Conservation (phyloP, 495 filamentous ascomycete species). For the Extremus antarcticus region DNA sequence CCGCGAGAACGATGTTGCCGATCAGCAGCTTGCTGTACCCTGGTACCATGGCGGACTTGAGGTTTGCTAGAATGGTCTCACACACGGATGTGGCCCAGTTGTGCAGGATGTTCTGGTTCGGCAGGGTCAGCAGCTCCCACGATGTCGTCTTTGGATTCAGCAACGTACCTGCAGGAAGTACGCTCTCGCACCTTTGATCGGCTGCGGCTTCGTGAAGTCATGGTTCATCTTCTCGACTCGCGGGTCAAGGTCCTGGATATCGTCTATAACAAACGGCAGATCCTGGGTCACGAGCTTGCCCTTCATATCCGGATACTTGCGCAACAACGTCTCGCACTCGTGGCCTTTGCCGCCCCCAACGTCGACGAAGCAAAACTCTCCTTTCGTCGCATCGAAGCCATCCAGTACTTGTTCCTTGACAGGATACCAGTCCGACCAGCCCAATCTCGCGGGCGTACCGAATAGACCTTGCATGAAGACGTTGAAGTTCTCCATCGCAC, state of each 20-base stretch:
- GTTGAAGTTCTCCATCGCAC: slow-evolving; percentile 7
- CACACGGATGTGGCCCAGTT: slow-evolving; percentile 2
- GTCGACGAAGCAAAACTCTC: slow-evolving; percentile 7
- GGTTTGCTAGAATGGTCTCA: slow-evolving; percentile 4
- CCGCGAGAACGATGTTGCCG: slow-evolving; percentile 11
- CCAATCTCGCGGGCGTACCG: slow-evolving; percentile 1
- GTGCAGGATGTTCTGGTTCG: slow-evolving; percentile 9
- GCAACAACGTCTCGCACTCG: slow-evolving; percentile 3
- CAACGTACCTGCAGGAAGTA: slow-evolving; percentile 7
- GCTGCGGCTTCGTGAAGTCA: slow-evolving; percentile 14
- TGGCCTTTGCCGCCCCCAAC: slow-evolving; percentile 16
- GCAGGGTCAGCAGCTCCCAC: slow-evolving; percentile 4
- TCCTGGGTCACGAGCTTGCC: slow-evolving; percentile 9
- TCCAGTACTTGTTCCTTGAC: slow-evolving; percentile 1
- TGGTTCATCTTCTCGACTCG: slow-evolving; percentile 6
- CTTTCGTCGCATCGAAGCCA: neutral
- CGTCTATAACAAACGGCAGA: slow-evolving; percentile 13
- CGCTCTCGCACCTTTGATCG: slow-evolving; percentile 10
- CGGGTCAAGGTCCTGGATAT: slow-evolving; percentile 9
- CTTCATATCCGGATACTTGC: slow-evolving; percentile 4
- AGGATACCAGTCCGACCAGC: slow-evolving; percentile 9
- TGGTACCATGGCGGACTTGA: slow-evolving; percentile 10
- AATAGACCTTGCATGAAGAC: slow-evolving; percentile 14
- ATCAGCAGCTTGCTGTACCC: slow-evolving; percentile 13
- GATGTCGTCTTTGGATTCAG: neutral